These are phyloP conservation scores for Lentinula guzmanii DNA, from an alignment of 768 basidiomycete species.

Conservation along the genomic window DNA sequence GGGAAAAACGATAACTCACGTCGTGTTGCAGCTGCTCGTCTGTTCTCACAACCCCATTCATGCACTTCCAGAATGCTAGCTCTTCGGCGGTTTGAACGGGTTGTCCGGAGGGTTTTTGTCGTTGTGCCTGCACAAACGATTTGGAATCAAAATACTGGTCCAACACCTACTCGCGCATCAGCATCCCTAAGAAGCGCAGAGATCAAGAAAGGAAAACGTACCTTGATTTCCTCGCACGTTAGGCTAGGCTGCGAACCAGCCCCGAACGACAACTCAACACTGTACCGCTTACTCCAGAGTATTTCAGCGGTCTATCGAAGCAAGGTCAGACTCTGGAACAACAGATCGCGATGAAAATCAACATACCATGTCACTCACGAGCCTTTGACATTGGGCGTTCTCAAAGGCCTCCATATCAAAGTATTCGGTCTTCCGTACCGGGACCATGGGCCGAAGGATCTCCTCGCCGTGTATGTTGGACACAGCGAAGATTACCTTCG, in stretches of 20 bases:
- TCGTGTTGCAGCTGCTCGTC: background rate
- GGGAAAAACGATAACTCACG: background rate
- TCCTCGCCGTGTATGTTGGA: background rate
- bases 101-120: background rate
- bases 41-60: background rate
- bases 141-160: background rate
- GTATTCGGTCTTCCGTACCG: background rate
- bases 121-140: background rate
- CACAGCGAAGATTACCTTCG: background rate
- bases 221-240: background rate
- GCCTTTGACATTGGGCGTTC: background rate
- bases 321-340: background rate
- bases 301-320: background rate
- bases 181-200: background rate
- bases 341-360: background rate
- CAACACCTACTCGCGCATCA: background rate
- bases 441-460: background rate
- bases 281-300: background rate
- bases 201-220: background rate
- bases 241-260: background rate
- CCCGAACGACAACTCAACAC: background rate
- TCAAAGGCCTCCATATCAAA: background rate
- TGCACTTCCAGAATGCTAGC: background rate
- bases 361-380: background rate
- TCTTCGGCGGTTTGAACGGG: background rate